Percentiles rank a stretch among this genome's conserved stretches.
Evolutionary conservation across 305 asterid species (phyloP).

Genomic region (Rubia occidens): DNA sequence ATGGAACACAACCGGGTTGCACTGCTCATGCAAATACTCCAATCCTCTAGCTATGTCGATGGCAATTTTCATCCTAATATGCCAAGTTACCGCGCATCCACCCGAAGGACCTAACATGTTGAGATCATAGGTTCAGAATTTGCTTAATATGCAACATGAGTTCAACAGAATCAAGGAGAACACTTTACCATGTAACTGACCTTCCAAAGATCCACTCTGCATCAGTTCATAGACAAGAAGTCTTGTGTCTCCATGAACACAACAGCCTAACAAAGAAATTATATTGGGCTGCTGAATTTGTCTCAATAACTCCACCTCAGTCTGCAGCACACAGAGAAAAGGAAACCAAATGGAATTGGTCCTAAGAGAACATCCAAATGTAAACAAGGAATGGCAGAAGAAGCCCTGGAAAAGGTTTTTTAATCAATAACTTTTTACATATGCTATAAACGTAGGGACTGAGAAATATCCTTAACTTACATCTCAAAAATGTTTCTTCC

Average conservation of each 20-base stretch:
- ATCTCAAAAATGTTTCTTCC: too few species aligned
- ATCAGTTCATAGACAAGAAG: constrained; percentile 63
- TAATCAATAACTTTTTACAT: too few species aligned
- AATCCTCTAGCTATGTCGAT: constrained; percentile 74
- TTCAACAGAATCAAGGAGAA: background rate
- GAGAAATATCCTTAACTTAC: too few species aligned
- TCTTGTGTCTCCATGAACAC: constrained; percentile 46
- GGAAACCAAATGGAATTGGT: background rate
- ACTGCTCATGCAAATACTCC: constrained; percentile 61
- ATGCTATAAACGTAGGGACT: too few species aligned
- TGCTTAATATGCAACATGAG: background rate
- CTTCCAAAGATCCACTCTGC: constrained; percentile 61
- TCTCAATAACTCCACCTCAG: constrained; percentile 55
- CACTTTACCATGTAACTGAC: constrained; percentile 58
- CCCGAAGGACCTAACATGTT: constrained; percentile 41
- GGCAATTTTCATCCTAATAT: constrained; percentile 51
- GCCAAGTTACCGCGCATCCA: constrained; percentile 60
- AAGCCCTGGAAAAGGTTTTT: too few species aligned
- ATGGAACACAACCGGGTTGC: constrained; percentile 64
- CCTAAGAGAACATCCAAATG: background rate
- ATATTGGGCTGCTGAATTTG: constrained; percentile 62
- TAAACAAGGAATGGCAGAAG: too few species aligned
- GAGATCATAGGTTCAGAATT: constrained; percentile 17
- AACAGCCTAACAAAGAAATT: constrained; percentile 51
- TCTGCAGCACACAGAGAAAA: constrained; percentile 34